Conservation (phyloP, 2,329 filamentous ascomycete species). For the Aspergillus vadensis region DNA sequence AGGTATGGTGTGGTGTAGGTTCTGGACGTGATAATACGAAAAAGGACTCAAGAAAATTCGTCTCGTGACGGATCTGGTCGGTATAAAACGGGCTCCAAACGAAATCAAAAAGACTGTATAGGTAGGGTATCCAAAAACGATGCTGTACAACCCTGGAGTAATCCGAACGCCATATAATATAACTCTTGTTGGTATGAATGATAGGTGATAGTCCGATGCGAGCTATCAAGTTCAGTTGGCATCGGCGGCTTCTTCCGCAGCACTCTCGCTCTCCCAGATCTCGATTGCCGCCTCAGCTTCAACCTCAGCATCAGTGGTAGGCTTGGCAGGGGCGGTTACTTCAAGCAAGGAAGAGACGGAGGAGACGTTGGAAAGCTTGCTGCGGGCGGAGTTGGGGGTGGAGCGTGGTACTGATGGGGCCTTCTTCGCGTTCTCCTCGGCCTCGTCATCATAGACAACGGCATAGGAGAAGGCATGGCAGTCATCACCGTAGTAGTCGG, state of each 20-base stretch:
- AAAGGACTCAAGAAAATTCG: background rate
- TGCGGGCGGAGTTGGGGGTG: conserved; percentile 16
- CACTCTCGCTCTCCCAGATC: conserved; percentile 70
- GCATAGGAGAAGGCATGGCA: conserved; percentile 65
- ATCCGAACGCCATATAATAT: background rate
- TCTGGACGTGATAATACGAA: background rate
- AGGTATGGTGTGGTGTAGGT: background rate
- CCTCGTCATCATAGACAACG: conserved; percentile 63
- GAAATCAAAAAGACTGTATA: conserved; percentile 9
- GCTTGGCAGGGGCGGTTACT: conserved; percentile 17
- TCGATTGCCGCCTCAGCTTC: conserved; percentile 47
- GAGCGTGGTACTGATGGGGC: conserved; percentile 8
- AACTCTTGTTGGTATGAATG: background rate
- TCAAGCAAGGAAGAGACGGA: conserved; percentile 32
- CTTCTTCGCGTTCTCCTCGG: conserved; percentile 22
- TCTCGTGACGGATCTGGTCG: background rate
- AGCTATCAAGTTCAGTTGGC: background rate
- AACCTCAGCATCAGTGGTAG: conserved; percentile 51
- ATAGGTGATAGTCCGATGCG: background rate
- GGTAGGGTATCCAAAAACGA: conserved; percentile 9
- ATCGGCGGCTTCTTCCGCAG: conserved; percentile 54
- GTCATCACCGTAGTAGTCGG: conserved; percentile 68
- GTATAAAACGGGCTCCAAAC: background rate
- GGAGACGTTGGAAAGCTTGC: conserved; percentile 27
- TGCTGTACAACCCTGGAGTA: background rate